Evolutionary conservation across 441 rosid genomes (phyloP).

Genomic region (Rhodomyrtus psidioides): DNA sequence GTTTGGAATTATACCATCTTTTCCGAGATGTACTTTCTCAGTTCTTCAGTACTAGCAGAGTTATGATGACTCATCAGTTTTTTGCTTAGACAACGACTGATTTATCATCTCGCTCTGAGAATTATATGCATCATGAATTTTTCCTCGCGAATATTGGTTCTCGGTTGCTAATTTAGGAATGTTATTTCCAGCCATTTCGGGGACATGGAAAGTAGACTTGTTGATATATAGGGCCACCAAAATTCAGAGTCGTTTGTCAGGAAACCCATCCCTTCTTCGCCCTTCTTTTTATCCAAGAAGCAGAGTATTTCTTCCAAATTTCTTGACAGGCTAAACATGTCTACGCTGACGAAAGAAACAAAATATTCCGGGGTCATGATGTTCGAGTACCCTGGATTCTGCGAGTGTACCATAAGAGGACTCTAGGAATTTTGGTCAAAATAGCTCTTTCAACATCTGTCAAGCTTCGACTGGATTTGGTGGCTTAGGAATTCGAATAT

Average conservation of each 20-base stretch:
- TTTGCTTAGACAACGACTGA: not conserved
- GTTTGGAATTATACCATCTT: not conserved
- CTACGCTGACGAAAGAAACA: not conserved
- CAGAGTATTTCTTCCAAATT: not conserved
- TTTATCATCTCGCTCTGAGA: not conserved
- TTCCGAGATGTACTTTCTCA: not conserved
- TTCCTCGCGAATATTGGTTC: not conserved
- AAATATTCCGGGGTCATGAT: not conserved
- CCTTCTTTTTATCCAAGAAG: not conserved
- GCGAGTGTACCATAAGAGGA: not conserved
- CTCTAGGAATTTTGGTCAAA: not conserved
- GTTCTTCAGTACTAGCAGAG: not conserved
- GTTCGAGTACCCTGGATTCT: not conserved
- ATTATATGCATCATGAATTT: not conserved
- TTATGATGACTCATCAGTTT: not conserved
- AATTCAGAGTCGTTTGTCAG: not conserved
- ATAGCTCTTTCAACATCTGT: not conserved
- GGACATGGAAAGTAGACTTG: not conserved
- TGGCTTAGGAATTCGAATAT: not conserved
- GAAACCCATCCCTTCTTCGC: not conserved
- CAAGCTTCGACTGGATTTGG: not conserved
- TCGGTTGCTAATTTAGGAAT: no score
- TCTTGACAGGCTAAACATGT: not conserved
- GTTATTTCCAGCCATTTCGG: not conserved
- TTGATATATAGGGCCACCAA: not conserved